Conservation (phyloP, 1,284 basidiomycete species). For the Ganoderma multipileum region DNA sequence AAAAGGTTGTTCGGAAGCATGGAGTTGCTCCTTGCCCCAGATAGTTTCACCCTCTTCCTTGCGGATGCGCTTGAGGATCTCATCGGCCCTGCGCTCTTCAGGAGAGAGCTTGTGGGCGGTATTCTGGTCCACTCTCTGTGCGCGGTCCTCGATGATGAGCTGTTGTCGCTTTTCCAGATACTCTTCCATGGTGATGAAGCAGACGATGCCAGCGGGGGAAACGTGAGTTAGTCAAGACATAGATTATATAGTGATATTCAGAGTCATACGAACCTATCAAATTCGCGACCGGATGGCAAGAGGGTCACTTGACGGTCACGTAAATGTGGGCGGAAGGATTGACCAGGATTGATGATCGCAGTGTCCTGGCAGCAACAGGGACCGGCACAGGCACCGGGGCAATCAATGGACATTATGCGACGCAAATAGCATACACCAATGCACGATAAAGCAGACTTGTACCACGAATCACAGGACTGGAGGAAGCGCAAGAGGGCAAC, state of each 20-base stretch:
- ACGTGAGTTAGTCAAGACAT: background rate
- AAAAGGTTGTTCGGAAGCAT: constrained; percentile 53
- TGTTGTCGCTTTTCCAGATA: constrained; percentile 52
- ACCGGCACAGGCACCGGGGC: background rate
- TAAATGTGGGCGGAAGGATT: too few species aligned
- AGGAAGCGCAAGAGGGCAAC: too few species aligned
- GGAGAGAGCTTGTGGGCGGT: constrained; percentile 39
- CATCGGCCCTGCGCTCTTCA: constrained; percentile 60
- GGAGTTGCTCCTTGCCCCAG: constrained; percentile 54
- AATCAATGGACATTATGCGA: background rate
- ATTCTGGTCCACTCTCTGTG: constrained; percentile 48
- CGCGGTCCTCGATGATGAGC: constrained; percentile 59
- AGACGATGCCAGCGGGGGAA: background rate
- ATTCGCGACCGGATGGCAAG: background rate
- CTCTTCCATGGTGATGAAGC: constrained; percentile 31
- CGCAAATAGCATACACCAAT: background rate
- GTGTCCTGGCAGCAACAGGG: background rate
- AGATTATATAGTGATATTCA: background rate
- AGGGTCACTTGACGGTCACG: too few species aligned
- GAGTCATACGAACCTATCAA: background rate
- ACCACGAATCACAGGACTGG: too few species aligned
- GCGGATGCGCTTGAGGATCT: constrained; percentile 59
- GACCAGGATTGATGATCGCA: background rate
- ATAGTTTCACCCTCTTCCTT: constrained; percentile 58
- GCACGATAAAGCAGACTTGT: background rate